phyloP scores from a whole-genome alignment of 331 rosid species.

The Malus hybrid region DNA sequence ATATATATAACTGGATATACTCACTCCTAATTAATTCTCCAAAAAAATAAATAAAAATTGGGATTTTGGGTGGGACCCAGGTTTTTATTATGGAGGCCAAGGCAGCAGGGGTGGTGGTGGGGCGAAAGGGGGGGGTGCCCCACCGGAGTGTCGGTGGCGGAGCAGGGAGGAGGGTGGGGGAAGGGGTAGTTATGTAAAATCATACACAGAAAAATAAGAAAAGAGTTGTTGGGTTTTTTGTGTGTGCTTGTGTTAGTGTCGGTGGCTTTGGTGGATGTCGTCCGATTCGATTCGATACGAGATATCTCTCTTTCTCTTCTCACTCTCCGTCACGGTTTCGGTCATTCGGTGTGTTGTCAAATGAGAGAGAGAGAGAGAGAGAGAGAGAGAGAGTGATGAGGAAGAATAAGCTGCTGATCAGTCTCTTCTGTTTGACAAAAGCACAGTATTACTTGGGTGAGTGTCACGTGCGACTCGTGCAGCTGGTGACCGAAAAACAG shows the following conservation, averaged over 20 bases:
- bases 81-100: background rate
- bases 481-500: conserved; percentile 11
- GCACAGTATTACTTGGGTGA: background rate
- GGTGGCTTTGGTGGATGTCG: background rate
- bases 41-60: background rate
- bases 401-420: background rate
- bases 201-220: background rate
- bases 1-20: background rate
- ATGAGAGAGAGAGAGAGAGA: background rate
- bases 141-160: conserved; percentile 14
- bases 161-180: background rate
- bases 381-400: background rate
- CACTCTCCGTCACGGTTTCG: background rate
- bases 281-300: background rate
- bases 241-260: background rate
- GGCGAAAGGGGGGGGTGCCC: background rate
- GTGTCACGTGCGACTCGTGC: conserved; percentile 15
- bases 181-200: background rate
- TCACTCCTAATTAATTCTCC: no score
- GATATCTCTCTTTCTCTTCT: background rate
- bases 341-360: background rate
- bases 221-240: background rate
- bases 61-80: conserved; percentile 26
- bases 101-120: background rate
- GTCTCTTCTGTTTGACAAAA: background rate